Percentiles rank a stretch among this genome's conserved stretches.
Evolutionary conservation across 495 filamentous ascomycete genomes (phyloP).

Genomic region (Tuber umbilicatum): DNA sequence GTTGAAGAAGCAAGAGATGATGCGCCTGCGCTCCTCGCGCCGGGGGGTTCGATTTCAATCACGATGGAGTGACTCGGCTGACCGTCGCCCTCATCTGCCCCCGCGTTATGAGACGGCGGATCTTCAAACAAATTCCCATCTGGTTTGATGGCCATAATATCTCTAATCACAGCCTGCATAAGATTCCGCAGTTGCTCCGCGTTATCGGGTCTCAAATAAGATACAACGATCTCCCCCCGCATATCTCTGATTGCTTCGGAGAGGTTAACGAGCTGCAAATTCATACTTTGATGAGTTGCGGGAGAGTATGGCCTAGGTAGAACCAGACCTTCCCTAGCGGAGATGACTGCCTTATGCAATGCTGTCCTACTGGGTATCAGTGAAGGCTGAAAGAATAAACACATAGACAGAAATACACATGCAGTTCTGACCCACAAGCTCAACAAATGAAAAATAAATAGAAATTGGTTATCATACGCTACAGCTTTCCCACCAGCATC

Average conservation of each 20-base stretch:
- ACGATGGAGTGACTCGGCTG: slow-evolving; percentile 15
- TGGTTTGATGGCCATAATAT: slow-evolving; percentile 45
- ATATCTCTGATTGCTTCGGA: slow-evolving; percentile 54
- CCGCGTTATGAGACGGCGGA: slow-evolving; percentile 2
- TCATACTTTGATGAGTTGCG: slow-evolving; percentile 43
- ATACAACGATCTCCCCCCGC: slow-evolving; percentile 50
- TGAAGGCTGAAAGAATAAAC: slow-evolving; percentile 10
- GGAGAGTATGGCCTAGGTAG: slow-evolving; percentile 45
- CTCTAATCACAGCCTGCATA: slow-evolving; percentile 51
- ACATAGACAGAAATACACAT: background rate
- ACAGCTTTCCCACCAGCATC: slow-evolving; percentile 52
- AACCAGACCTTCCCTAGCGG: slow-evolving; percentile 45
- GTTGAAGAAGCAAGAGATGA: slow-evolving; percentile 26
- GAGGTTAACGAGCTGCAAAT: slow-evolving; percentile 48
- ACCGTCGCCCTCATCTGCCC: slow-evolving; percentile 15
- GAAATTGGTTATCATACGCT: slow-evolving; percentile 42
- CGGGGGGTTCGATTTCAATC: slow-evolving; percentile 43
- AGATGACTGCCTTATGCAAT: slow-evolving; percentile 44
- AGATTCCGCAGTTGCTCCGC: slow-evolving; percentile 48
- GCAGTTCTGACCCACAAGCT: background rate
- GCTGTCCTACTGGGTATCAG: slow-evolving; percentile 40
- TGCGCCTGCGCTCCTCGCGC: background rate
- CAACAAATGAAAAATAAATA: slow-evolving; percentile 10
- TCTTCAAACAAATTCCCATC: slow-evolving; percentile 46
- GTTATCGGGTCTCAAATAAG: slow-evolving; percentile 49